Percentiles rank a stretch among this genome's conserved stretches.
Conservation (phyloP, 2,329 filamentous ascomycete genomes). For the Trichoderma polysporum region DNA sequence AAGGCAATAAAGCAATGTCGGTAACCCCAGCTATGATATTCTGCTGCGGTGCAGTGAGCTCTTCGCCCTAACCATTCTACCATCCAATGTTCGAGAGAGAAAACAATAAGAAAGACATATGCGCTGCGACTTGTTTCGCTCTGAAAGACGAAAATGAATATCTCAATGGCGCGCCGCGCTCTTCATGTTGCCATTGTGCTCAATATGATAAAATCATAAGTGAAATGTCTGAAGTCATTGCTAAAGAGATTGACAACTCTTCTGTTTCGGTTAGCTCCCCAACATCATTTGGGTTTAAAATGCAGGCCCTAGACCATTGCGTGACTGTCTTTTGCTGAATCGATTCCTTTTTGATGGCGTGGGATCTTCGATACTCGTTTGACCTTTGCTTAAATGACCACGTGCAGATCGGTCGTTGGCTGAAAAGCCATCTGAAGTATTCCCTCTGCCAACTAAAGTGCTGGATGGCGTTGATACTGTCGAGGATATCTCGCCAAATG, state of each 20-base stretch:
- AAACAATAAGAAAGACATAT: constrained; percentile 16
- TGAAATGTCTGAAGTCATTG: constrained; percentile 12
- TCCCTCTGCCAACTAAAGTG: constrained; percentile 62
- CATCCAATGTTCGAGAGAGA: constrained; percentile 19
- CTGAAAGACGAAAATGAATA: constrained; percentile 12
- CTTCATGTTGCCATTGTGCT: constrained; percentile 11
- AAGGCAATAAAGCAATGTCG: constrained; percentile 5
- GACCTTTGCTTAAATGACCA: constrained; percentile 60
- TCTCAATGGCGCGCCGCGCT: constrained; percentile 10
- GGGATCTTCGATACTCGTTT: constrained; percentile 54
- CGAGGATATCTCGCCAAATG: constrained; percentile 67
- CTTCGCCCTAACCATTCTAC: constrained; percentile 15
- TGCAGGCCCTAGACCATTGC: constrained; percentile 60
- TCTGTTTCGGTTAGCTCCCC: background rate
- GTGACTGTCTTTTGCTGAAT: constrained; percentile 91
- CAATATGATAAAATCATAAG: constrained; percentile 2
- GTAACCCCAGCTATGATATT: constrained; percentile 17
- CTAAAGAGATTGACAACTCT: background rate
- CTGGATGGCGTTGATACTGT: constrained; percentile 74
- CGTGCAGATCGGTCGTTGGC: constrained; percentile 54
- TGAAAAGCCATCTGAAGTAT: constrained; percentile 52
- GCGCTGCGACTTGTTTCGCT: constrained; percentile 17
- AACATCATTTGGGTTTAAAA: constrained; percentile 7
- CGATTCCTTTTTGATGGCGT: constrained; percentile 55
- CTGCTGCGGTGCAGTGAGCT: constrained; percentile 16